These are phyloP conservation scores for Cryptococcus maquisensis DNA, from an alignment of 1,284 basidiomycete species.

Conservation along the genomic window DNA sequence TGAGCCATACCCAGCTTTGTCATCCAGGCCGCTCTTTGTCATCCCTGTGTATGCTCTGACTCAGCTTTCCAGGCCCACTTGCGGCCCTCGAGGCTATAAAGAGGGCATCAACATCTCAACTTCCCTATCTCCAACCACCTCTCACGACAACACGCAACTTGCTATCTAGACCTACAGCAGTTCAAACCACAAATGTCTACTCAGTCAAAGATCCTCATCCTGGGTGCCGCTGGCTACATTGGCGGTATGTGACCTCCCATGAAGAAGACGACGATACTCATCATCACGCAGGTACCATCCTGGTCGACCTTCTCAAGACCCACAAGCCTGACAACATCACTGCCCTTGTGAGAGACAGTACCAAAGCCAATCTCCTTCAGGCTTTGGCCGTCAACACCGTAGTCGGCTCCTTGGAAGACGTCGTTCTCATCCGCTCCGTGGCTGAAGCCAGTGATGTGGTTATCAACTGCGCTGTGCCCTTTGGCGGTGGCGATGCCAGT, in stretches of 20 bases:
- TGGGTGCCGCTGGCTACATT: slow-evolving; percentile 20
- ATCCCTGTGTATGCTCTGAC: no score
- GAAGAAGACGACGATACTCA: neutral
- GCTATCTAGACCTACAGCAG: no score
- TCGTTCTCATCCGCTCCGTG: slow-evolving; percentile 4
- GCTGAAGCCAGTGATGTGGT: slow-evolving; percentile 13
- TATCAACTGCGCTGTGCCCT: slow-evolving; percentile 21
- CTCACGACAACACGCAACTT: no score
- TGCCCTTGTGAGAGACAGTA: slow-evolving; percentile 9
- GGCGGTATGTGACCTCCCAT: slow-evolving; percentile 13
- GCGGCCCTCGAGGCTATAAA: slow-evolving; percentile 8
- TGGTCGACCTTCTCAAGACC: slow-evolving; percentile 13
- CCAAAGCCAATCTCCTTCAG: slow-evolving; percentile 6
- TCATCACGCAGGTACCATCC: slow-evolving; percentile 4
- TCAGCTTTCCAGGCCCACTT: no score
- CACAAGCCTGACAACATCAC: slow-evolving; percentile 11
- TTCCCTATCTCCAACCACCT: no score
- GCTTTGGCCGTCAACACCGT: slow-evolving; percentile 10
- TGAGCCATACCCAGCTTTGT: no score
- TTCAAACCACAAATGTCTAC: slow-evolving; percentile 2
- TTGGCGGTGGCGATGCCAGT: slow-evolving; percentile 15
- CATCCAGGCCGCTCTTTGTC: no score
- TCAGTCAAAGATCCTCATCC: slow-evolving; percentile 14
- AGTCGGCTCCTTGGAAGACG: slow-evolving; percentile 10
- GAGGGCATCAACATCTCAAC: no score